These are phyloP conservation scores for Geopyxis carbonaria DNA, from an alignment of 495 filamentous ascomycete species.

Conservation along the genomic window DNA sequence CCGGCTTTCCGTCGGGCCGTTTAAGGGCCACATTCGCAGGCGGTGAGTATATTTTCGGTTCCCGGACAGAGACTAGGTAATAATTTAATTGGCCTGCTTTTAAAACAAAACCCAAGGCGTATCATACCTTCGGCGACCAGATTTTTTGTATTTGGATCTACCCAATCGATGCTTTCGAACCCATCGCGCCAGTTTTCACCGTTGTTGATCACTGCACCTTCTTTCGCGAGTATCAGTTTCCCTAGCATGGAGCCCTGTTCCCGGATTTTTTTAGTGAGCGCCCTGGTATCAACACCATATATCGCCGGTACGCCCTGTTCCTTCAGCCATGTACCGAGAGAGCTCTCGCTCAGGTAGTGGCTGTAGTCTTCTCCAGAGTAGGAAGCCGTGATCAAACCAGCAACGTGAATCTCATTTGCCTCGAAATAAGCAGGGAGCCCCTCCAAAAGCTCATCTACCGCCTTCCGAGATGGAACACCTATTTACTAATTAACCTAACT, in stretches of 20 bases:
- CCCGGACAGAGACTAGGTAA: slow-evolving; percentile 60
- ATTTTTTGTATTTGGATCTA: slow-evolving; percentile 80
- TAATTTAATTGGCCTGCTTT: slow-evolving; percentile 1
- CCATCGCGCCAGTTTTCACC: slow-evolving; percentile 44
- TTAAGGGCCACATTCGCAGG: slow-evolving; percentile 45
- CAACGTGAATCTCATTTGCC: slow-evolving; percentile 74
- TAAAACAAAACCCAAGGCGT: not conserved
- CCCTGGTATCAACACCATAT: slow-evolving; percentile 85
- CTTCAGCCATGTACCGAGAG: slow-evolving; percentile 84
- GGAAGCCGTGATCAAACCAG: slow-evolving; percentile 72
- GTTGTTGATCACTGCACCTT: slow-evolving; percentile 33
- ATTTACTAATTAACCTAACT: not conserved
- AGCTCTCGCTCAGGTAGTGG: slow-evolving; percentile 77
- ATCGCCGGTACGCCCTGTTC: slow-evolving; percentile 92
- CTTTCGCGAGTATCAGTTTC: slow-evolving; percentile 59
- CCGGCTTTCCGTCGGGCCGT: slow-evolving; percentile 68
- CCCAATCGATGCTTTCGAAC: slow-evolving; percentile 71
- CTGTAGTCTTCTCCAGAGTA: slow-evolving; percentile 91
- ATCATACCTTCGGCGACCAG: slow-evolving; percentile 70
- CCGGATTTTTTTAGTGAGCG: slow-evolving; percentile 82
- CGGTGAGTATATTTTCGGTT: slow-evolving; percentile 67
- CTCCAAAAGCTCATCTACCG: slow-evolving; percentile 60
- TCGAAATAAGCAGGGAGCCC: slow-evolving; percentile 86
- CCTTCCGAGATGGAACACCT: slow-evolving; percentile 62
- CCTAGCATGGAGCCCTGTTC: slow-evolving; percentile 93